A percentile compares a stretch with the other conserved stretches of the same genome.
phyloP scores from a whole-genome alignment of 2,329 filamentous ascomycete species.

The Epichloe coenophiala region DNA sequence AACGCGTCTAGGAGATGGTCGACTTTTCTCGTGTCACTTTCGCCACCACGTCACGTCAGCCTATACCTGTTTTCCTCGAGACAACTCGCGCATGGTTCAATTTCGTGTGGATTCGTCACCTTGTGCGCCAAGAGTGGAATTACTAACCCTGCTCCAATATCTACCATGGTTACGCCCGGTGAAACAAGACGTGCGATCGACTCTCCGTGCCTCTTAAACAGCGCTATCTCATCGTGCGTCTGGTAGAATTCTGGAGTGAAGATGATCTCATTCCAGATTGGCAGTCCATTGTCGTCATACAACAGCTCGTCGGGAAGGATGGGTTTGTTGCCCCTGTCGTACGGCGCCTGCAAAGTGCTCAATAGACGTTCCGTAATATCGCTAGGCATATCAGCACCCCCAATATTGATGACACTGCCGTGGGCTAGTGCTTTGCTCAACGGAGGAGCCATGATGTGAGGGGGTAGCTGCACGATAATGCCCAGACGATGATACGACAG shows the following conservation, averaged over 20 bases:
- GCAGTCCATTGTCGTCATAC: conserved; percentile 24
- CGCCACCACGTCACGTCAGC: neutral
- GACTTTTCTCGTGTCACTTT: conserved; percentile 28
- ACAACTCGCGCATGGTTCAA: too few species aligned
- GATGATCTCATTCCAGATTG: conserved; percentile 29
- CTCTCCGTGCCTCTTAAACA: conserved; percentile 22
- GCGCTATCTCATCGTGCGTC: conserved; percentile 24
- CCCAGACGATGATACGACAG: neutral
- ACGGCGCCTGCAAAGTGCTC: conserved; percentile 12
- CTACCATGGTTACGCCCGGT: conserved; percentile 22
- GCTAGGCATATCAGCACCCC: conserved; percentile 20
- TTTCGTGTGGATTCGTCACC: neutral
- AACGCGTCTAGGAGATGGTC: conserved; percentile 23
- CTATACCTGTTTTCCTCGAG: neutral
- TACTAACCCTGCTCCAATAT: conserved; percentile 29
- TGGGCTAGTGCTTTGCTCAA: conserved; percentile 7
- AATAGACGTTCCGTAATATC: conserved; percentile 16
- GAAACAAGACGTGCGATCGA: conserved; percentile 19
- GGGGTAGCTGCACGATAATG: neutral
- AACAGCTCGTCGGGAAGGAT: conserved; percentile 26
- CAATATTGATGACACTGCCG: conserved; percentile 25
- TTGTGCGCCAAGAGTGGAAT: neutral
- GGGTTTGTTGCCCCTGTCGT: conserved; percentile 13
- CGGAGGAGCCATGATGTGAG: neutral
- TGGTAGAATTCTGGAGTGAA: conserved; percentile 26